Evolutionary conservation across 352 stramenopile genomes (phyloP).

Genomic region (Blastocystis sp.): DNA sequence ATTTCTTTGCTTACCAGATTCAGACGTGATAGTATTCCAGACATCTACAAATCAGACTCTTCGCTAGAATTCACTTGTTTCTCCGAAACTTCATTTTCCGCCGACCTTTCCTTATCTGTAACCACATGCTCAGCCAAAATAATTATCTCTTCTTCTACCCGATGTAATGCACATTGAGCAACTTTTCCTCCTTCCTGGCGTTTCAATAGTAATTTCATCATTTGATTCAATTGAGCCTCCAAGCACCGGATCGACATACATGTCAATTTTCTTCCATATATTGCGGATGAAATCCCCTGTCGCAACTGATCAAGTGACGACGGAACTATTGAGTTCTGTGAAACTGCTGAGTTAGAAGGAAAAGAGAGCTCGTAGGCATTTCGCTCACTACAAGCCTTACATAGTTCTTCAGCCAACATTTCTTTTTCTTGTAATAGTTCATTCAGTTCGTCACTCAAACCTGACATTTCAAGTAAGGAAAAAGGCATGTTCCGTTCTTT

Average conservation of each 20-base stretch:
- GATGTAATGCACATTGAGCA: background rate
- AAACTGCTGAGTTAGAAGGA: too few relatives aligned
- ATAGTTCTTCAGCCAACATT: conserved; percentile 16
- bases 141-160: conserved; percentile 13
- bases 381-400: background rate
- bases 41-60: background rate
- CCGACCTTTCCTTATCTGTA: background rate
- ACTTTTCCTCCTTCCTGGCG: background rate
- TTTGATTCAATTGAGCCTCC: background rate
- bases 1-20: background rate
- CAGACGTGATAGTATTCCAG: background rate
- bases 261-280: background rate
- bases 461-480: background rate
- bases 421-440: background rate
- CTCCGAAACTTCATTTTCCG: background rate
- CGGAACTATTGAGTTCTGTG: background rate
- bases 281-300: background rate
- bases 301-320: too few relatives aligned
- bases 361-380: background rate
- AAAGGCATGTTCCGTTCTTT: background rate
- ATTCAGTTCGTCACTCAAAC: background rate
- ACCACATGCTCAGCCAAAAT: background rate
- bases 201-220: background rate
- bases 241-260: background rate
- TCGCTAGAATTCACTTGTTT: background rate